phyloP scores from a whole-genome alignment of 805 yeast genomes.

The Cyberlindnera mississippiensis region DNA sequence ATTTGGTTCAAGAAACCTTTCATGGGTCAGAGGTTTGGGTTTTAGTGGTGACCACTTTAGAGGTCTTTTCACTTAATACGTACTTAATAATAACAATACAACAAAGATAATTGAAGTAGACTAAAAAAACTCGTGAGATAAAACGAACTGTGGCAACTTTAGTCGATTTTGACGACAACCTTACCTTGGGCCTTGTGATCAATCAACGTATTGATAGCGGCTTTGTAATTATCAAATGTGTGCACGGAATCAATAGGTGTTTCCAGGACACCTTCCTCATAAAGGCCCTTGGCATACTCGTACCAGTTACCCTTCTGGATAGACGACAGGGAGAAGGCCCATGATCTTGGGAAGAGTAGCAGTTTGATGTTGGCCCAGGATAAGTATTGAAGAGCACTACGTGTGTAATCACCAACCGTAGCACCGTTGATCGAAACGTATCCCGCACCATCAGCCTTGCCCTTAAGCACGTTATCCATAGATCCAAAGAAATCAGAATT shows the following conservation, averaged over 20 bases:
- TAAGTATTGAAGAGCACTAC: constrained; percentile 8
- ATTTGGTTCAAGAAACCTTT: not conserved
- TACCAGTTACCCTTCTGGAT: constrained; percentile 12
- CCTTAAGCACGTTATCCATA: constrained; percentile 41
- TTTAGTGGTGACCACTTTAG: not conserved
- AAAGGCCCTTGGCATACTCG: constrained; percentile 31
- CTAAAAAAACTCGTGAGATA: not conserved
- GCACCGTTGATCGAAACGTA: constrained; percentile 61
- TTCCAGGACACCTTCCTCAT: constrained; percentile 38
- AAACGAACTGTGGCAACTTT: not conserved
- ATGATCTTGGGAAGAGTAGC: constrained; percentile 16
- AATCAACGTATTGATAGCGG: constrained; percentile 47
- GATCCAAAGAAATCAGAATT: constrained; percentile 44
- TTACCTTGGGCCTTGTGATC: constrained; percentile 59
- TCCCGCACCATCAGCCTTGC: constrained; percentile 41
- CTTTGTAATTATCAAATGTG: constrained; percentile 41
- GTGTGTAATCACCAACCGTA: constrained; percentile 29
- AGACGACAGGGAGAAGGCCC: constrained; percentile 26
- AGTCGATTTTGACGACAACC: constrained; percentile 39
- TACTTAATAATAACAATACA: not conserved
- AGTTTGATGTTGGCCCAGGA: constrained; percentile 13
- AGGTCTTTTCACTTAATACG: not conserved
- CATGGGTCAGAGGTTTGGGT: not conserved
- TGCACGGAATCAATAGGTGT: constrained; percentile 51
- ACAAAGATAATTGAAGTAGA: not conserved